Evolutionary conservation across 2,329 filamentous ascomycete species (phyloP).

Genomic region (Onygenales sp.): DNA sequence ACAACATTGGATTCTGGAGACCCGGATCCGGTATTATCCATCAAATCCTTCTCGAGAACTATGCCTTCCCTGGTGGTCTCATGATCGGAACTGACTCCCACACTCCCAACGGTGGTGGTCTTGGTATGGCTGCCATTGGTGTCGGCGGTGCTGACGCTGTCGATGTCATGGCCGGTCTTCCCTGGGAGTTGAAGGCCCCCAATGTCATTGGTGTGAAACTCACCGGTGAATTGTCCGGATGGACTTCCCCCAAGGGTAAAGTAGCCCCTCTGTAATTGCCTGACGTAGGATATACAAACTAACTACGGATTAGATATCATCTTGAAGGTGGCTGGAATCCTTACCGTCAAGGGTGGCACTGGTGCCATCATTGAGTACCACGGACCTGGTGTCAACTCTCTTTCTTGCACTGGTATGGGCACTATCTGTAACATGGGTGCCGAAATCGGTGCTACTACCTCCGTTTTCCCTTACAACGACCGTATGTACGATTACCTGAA

Average conservation of each 20-base stretch:
- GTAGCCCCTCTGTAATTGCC: constrained; percentile 19
- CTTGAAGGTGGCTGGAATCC: constrained; percentile 89
- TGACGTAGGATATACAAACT: neutral
- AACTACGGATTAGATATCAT: constrained; percentile 63
- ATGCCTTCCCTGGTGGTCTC: constrained; percentile 96
- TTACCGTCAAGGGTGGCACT: constrained; percentile 97
- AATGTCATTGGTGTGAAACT: constrained; percentile 96
- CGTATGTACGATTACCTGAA: constrained; percentile 93
- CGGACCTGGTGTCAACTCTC: constrained; percentile 61
- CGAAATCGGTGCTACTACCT: constrained; percentile 68
- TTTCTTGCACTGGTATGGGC: constrained; percentile 79
- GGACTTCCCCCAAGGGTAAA: constrained; percentile 83
- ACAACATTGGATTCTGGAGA: constrained; percentile 99
- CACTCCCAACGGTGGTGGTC: constrained; percentile 93
- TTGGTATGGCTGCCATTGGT: constrained; percentile 90
- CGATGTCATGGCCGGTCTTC: constrained; percentile 94
- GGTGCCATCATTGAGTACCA: constrained; percentile 59
- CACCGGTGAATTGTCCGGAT: constrained; percentile 79
- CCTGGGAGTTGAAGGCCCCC: constrained; percentile 97
- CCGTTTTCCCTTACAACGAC: constrained; percentile 95
- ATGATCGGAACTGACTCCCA: constrained; percentile 97
- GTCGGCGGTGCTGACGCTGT: constrained; percentile 97
- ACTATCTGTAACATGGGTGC: constrained; percentile 66
- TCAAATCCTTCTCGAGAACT: constrained; percentile 97
- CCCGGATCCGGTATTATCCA: constrained; percentile 99